Conservation (phyloP, 192 early-diverging fungal species). For the Coemansia sp. region DNA sequence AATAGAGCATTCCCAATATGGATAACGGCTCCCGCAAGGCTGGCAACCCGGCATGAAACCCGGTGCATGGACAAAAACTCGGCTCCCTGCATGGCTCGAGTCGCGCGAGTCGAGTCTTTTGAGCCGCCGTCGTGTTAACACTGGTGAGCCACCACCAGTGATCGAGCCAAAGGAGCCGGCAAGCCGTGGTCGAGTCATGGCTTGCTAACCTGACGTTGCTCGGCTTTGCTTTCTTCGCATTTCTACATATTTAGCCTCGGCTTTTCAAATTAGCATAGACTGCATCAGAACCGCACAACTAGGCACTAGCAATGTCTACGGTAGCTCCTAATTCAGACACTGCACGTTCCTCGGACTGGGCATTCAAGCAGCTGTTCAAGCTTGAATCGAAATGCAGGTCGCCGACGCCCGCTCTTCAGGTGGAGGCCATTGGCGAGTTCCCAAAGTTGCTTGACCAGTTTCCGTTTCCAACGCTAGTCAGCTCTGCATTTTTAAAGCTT, state of each 20-base stretch:
- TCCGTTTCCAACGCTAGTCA: constrained; percentile 54
- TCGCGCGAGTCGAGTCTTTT: too few relatives aligned
- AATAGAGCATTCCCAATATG: too few relatives aligned
- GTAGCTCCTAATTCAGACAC: constrained; percentile 8
- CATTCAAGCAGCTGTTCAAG: constrained; percentile 54
- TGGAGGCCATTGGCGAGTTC: constrained; percentile 53
- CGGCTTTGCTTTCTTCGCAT: background rate
- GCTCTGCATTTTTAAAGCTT: constrained; percentile 56
- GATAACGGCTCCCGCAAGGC: too few relatives aligned
- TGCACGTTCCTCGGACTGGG: constrained; percentile 45
- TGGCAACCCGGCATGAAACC: too few relatives aligned
- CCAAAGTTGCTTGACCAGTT: constrained; percentile 54
- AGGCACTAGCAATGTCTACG: constrained; percentile 10
- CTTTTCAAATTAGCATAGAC: background rate
- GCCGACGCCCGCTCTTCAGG: constrained; percentile 30
- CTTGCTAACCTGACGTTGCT: too few relatives aligned
- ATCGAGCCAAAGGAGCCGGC: too few relatives aligned
- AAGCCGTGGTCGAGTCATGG: too few relatives aligned
- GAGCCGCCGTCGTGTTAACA: too few relatives aligned
- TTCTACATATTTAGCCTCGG: background rate
- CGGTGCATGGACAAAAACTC: too few relatives aligned
- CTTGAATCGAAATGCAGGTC: constrained; percentile 54
- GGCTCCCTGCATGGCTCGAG: too few relatives aligned
- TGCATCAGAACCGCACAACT: background rate
- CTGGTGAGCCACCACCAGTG: too few relatives aligned